Base-by-base conservation (phyloP, 208 protist genomes). In the Herpetomonas tarakana region DNA sequence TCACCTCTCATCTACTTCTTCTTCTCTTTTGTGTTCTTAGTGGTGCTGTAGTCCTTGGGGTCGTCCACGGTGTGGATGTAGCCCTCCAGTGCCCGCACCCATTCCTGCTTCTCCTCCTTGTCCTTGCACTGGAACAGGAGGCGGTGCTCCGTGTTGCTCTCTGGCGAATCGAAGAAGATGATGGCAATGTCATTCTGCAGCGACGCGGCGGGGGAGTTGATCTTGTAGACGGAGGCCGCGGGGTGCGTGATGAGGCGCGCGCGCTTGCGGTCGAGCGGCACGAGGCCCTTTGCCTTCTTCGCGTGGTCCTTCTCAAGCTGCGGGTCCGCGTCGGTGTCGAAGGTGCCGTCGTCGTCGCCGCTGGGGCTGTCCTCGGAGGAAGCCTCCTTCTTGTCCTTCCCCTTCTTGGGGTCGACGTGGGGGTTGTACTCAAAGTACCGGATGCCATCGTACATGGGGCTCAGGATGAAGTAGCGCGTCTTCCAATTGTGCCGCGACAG, bases 401-500 rank as follows among this genome's bases (percentile, higher is more conserved):
- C 63, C 21, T 19, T 26, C 18, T 26, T 41, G 22, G 45, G 6
- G 4, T 25, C 24, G 21, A 28, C 27, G 2, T 52, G 19, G 0
- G 76, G 66, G 52, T 65, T 70, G 38, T 62, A 29, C 6, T 35
- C 59, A 52, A 76, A 83, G 65, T 77, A 83, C 28, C 66, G 62
- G 28, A 77, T 70, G 12, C 72, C 69, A 14, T 54, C 60, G 25
- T 63, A 49, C 12, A 59, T 53, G 1, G 72, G 62, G 45, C 49
- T 60, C 0, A 80, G 59, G 2, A 76, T 56, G 38, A 84, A 84
- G 63, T 61, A 81, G 22, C 73, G 68, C 52, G 51, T 58, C 73
- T 78, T 80, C 73, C 73, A 77, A 64, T 84, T 76, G 35, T 78
- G 56, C n/a, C 59, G 60, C 39, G 71, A 69, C 11, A 82, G 29